These are phyloP conservation scores for Osmozyma mogii DNA, from an alignment of 805 yeast genomes.

Conservation along the genomic window DNA sequence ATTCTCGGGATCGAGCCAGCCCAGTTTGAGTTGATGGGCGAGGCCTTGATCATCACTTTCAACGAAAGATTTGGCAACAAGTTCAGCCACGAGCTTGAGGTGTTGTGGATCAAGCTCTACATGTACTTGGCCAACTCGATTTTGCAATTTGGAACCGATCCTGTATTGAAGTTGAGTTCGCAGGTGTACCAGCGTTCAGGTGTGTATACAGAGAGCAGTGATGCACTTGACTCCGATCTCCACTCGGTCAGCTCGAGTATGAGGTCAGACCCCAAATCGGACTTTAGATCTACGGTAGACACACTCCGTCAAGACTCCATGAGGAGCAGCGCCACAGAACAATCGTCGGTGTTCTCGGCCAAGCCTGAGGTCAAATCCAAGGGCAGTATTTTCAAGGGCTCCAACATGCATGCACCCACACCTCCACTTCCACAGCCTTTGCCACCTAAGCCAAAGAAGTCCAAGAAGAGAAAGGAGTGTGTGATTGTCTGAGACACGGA, in stretches of 20 bases:
- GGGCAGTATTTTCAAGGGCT: background rate
- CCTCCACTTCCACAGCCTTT: background rate
- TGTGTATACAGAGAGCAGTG: background rate
- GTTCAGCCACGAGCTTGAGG: conserved; percentile 55
- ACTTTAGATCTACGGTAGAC: conserved; percentile 4
- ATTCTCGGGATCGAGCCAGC: conserved; percentile 65
- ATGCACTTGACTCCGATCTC: no score
- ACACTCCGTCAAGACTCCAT: no score
- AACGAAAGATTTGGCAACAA: conserved; percentile 50
- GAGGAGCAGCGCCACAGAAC: no score
- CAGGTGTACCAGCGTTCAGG: conserved; percentile 1
- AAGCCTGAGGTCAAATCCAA: background rate
- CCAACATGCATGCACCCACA: background rate
- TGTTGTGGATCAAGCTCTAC: conserved; percentile 65
- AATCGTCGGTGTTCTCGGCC: no score
- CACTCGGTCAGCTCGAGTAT: no score
- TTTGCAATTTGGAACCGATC: conserved; percentile 53
- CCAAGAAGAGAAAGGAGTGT: conserved; percentile 23
- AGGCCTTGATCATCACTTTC: conserved; percentile 60
- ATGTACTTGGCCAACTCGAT: conserved; percentile 62
- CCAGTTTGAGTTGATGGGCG: conserved; percentile 67
- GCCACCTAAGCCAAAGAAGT: background rate
- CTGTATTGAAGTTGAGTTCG: conserved; percentile 24
- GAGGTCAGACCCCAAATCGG: conserved; percentile 7
- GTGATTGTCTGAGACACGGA: conserved; percentile 14